Percentiles rank a stretch among this genome's conserved stretches.
Evolutionary conservation across 2,329 filamentous ascomycete genomes (phyloP).

Genomic region (Ophiostoma populinum): DNA sequence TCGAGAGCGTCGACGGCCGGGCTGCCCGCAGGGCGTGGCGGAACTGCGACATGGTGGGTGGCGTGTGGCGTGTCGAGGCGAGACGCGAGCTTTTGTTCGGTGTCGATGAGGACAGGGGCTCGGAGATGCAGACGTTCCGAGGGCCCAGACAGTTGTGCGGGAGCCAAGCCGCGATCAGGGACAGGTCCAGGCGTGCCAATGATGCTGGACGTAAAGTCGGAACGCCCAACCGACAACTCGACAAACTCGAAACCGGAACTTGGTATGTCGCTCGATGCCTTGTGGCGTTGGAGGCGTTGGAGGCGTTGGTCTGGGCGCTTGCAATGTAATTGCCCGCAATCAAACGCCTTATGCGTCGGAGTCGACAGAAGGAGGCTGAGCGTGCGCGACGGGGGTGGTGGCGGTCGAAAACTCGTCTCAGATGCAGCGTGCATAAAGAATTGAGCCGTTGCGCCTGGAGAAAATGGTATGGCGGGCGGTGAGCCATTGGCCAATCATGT

Average conservation of each 20-base stretch:
- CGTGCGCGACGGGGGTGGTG: constrained; percentile 1
- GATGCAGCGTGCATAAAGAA: no score
- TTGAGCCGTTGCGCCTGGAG: no score
- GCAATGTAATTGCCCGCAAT: constrained; percentile 4
- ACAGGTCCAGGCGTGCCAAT: no score
- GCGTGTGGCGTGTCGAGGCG: neutral
- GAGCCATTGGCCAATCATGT: constrained; percentile 19
- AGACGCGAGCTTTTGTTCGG: neutral
- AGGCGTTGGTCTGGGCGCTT: no score
- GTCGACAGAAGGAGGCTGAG: constrained; percentile 1
- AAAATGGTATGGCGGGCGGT: constrained; percentile 8
- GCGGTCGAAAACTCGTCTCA: neutral
- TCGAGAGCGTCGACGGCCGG: neutral
- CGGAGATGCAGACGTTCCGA: no score
- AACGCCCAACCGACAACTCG: no score
- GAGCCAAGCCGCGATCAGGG: no score
- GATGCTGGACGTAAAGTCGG: no score
- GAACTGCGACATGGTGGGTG: constrained; percentile 11
- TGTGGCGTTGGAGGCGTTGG: neutral
- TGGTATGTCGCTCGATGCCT: no score
- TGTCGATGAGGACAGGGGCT: no score
- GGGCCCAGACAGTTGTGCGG: no score
- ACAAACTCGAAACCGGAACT: no score
- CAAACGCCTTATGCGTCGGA: constrained; percentile 5
- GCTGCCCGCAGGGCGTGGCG: constrained; percentile 8